A percentile compares a stretch with the other conserved stretches of the same genome.
Conservation (phyloP, 2,329 filamentous ascomycete species). For the Sarocladium strictum region DNA sequence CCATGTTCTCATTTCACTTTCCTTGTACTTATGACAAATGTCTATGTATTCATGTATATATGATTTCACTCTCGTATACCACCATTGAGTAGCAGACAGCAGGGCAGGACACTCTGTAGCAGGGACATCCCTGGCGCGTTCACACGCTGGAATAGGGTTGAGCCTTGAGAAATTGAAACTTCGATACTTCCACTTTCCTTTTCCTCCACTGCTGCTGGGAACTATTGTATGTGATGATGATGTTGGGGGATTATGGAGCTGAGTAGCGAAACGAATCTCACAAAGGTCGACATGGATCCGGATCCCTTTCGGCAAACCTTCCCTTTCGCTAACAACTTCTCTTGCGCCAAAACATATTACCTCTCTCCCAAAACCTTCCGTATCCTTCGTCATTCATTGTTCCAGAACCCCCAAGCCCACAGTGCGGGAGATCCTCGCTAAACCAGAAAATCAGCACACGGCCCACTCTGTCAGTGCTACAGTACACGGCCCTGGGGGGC, state of each 20-base stretch:
- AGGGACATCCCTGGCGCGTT: not conserved
- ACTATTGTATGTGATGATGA: no score
- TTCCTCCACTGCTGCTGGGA: not conserved
- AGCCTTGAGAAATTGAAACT: not conserved
- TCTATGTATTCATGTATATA: not conserved
- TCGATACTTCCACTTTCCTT: not conserved
- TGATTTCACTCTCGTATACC: conserved; percentile 1
- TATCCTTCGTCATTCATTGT: not conserved
- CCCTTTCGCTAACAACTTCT: not conserved
- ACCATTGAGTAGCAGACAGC: not conserved
- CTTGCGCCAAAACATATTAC: not conserved
- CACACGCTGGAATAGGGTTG: not conserved
- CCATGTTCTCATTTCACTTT: not conserved
- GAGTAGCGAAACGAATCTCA: not conserved
- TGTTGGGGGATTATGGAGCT: not conserved
- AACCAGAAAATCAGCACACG: not conserved
- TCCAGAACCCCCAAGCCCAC: not conserved
- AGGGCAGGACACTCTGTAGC: not conserved
- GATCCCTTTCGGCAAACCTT: not conserved
- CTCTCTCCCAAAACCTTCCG: no score
- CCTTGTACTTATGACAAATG: not conserved
- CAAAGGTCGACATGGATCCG: not conserved
- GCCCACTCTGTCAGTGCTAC: not conserved
- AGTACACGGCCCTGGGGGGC: not conserved
- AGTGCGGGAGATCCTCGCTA: not conserved